Evolutionary conservation across 495 filamentous ascomycete species (phyloP).

Genomic region (Penicillium waksmanii): DNA sequence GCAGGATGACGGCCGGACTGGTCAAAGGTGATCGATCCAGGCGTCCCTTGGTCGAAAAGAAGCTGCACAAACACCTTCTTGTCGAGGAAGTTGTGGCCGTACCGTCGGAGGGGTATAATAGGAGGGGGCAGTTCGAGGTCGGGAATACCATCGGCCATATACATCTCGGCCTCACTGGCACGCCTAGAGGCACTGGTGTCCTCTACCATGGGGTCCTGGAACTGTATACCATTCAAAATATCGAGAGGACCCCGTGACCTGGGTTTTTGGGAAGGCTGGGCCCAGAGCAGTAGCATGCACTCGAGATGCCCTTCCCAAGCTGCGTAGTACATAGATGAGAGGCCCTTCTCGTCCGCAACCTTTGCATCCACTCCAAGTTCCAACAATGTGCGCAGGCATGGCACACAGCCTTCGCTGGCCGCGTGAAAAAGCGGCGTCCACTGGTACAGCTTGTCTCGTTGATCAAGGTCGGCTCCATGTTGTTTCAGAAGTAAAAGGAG

Average conservation of each 20-base stretch:
- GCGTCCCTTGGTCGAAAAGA: slow-evolving; percentile 71
- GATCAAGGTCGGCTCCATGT: slow-evolving; percentile 90
- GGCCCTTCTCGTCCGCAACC: slow-evolving; percentile 85
- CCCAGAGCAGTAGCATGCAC: slow-evolving; percentile 87
- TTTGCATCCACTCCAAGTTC: slow-evolving; percentile 73
- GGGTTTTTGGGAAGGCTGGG: slow-evolving; percentile 34
- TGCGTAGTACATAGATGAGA: slow-evolving; percentile 97
- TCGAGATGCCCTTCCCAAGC: slow-evolving; percentile 97
- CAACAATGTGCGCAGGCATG: slow-evolving; percentile 78
- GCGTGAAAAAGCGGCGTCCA: slow-evolving; percentile 98
- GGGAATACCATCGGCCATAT: slow-evolving; percentile 86
- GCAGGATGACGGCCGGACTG: slow-evolving; percentile 95
- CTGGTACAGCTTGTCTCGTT: slow-evolving; percentile 91
- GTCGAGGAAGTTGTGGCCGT: slow-evolving; percentile 98
- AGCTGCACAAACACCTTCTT: slow-evolving; percentile 94
- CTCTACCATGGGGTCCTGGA: slow-evolving; percentile 37
- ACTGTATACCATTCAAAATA: slow-evolving; percentile 38
- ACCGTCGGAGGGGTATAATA: slow-evolving; percentile 90
- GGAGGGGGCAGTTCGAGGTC: slow-evolving; percentile 91
- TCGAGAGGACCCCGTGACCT: slow-evolving; percentile 38
- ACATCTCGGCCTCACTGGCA: slow-evolving; percentile 64
- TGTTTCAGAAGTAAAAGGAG: slow-evolving; percentile 78
- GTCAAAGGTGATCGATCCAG: slow-evolving; percentile 83
- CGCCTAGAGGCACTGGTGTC: slow-evolving; percentile 46
- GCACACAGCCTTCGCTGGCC: slow-evolving; percentile 92